Evolutionary conservation across 192 early-diverging fungal genomes (phyloP).

Genomic region (Rhizoclosmatium globosum): DNA sequence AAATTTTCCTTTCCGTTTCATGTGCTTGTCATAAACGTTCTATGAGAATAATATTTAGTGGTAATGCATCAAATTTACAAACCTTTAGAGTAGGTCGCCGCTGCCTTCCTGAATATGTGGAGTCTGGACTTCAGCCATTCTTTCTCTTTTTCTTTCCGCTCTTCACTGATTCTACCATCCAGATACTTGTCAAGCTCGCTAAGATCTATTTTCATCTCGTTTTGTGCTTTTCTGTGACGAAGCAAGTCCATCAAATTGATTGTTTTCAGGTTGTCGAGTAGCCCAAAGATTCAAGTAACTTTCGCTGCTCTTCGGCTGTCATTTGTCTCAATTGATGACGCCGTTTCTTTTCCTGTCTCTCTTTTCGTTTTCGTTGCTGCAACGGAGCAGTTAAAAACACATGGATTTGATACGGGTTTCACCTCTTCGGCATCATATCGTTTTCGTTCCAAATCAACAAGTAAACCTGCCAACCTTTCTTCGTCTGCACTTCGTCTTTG

Average conservation of each 20-base stretch:
- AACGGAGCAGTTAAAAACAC: neutral
- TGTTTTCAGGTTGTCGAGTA: neutral
- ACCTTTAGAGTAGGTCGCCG: too few species aligned
- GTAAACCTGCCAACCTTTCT: constrained; percentile 3
- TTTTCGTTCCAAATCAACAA: constrained; percentile 30
- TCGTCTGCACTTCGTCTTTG: constrained; percentile 11
- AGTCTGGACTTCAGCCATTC: neutral
- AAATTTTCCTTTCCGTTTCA: neutral
- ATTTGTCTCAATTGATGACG: constrained; percentile 18
- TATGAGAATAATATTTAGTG: neutral
- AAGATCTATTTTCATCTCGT: neutral
- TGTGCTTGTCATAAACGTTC: neutral
- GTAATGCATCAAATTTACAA: neutral
- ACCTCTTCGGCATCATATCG: constrained; percentile 30
- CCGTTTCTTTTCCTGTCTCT: constrained; percentile 10
- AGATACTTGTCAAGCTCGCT: constrained; percentile 11
- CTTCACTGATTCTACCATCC: constrained; percentile 27
- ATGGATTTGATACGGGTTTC: neutral
- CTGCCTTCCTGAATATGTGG: too few species aligned
- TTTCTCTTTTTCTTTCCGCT: constrained; percentile 15
- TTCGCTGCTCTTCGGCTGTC: constrained; percentile 22
- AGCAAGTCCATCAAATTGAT: constrained; percentile 23
- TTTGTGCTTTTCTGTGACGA: neutral
- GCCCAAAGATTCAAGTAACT: neutral
- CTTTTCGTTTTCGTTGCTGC: constrained; percentile 26